These are phyloP conservation scores for Exophiala calicioides DNA, from an alignment of 2,329 filamentous ascomycete species.

Conservation along the genomic window DNA sequence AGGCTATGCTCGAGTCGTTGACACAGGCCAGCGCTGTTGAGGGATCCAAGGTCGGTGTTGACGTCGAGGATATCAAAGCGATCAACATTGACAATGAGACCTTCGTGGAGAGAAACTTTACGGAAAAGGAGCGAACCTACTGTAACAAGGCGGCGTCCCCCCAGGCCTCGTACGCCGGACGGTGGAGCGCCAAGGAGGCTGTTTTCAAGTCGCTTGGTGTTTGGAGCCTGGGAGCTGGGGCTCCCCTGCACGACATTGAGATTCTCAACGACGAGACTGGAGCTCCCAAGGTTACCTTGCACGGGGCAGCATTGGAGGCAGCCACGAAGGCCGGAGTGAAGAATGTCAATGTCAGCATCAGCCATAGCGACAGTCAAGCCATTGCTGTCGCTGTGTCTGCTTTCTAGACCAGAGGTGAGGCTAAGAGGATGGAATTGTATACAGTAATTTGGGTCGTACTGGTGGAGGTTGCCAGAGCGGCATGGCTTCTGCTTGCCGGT, in stretches of 20 bases:
- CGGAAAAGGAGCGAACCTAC: constrained; percentile 77
- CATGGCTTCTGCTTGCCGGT: constrained; percentile 2
- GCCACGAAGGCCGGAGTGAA: constrained; percentile 87
- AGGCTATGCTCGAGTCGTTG: constrained; percentile 74
- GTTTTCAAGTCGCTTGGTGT: constrained; percentile 98
- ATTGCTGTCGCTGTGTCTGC: constrained; percentile 89
- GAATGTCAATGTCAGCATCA: constrained; percentile 88
- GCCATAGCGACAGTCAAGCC: constrained; percentile 90
- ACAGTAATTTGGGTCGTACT: constrained; percentile 1
- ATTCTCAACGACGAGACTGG: constrained; percentile 79
- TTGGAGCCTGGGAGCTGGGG: constrained; percentile 80
- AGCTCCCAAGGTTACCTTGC: constrained; percentile 82
- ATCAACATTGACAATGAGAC: constrained; percentile 94
- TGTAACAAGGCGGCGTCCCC: constrained; percentile 77
- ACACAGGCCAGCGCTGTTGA: constrained; percentile 63
- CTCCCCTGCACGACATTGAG: constrained; percentile 91
- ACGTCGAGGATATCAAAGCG: constrained; percentile 83
- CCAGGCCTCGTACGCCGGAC: constrained; percentile 87
- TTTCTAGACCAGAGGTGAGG: constrained; percentile 54
- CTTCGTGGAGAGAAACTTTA: constrained; percentile 95
- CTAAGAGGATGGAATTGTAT: background rate
- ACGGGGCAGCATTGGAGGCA: constrained; percentile 78
- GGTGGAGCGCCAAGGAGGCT: constrained; percentile 97
- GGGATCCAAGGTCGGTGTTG: constrained; percentile 84
- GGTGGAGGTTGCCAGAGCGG: background rate